A percentile compares a stretch with the other conserved stretches of the same genome.
Conservation (phyloP, 2,329 filamentous ascomycete genomes). For the Colletotrichum somersetense region DNA sequence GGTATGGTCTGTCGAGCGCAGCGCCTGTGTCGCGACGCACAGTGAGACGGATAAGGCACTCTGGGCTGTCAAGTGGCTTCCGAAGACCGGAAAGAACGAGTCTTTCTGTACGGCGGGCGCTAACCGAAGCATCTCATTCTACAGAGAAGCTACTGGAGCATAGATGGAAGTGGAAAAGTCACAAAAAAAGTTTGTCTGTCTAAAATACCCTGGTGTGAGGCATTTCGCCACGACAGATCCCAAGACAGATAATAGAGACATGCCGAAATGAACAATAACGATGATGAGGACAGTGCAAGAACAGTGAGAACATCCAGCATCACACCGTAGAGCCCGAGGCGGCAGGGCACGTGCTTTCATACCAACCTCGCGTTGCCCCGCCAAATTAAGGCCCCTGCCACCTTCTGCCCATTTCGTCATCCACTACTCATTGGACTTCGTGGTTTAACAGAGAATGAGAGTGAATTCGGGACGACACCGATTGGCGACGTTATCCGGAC, state of each 20-base stretch:
- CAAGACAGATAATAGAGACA: constrained; percentile 10
- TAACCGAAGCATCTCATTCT: constrained; percentile 82
- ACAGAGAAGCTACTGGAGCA: constrained; percentile 81
- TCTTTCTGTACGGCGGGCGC: constrained; percentile 85
- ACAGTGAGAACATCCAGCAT: background rate
- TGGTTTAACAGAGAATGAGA: background rate
- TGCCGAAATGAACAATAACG: constrained; percentile 7
- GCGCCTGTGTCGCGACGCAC: constrained; percentile 90
- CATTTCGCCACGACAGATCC: background rate
- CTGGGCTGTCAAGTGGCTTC: constrained; percentile 88
- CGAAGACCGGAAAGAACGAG: constrained; percentile 75
- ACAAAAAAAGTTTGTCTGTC: background rate
- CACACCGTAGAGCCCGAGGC: constrained; percentile 56
- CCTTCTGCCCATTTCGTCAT: constrained; percentile 42
- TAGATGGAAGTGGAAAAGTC: constrained; percentile 4
- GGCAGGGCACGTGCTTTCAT: constrained; percentile 63
- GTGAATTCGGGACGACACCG: constrained; percentile 18
- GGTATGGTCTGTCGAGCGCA: constrained; percentile 91
- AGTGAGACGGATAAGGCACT: constrained; percentile 88
- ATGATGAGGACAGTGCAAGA: constrained; percentile 1
- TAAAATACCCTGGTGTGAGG: constrained; percentile 14
- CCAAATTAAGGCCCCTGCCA: constrained; percentile 52
- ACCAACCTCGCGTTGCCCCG: constrained; percentile 67
- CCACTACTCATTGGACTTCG: constrained; percentile 6
- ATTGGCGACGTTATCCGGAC: constrained; percentile 30